phyloP scores from a whole-genome alignment of 2,329 filamentous ascomycete species.

The Aspergillus caelatus region DNA sequence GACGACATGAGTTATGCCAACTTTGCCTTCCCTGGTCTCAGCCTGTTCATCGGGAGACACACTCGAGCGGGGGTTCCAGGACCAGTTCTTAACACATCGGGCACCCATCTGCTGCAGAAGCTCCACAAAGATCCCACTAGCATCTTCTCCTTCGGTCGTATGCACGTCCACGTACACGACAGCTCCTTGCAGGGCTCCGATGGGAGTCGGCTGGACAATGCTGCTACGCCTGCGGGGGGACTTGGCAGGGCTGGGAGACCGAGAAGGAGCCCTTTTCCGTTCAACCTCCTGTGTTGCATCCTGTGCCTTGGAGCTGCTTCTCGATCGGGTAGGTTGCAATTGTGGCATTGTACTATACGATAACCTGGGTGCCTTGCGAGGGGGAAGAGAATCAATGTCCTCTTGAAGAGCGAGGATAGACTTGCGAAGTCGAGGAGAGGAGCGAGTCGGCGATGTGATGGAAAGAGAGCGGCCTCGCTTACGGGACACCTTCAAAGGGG shows the following conservation, averaged over 20 bases:
- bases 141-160: slow-evolving; percentile 78
- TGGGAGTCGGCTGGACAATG: slow-evolving; percentile 23
- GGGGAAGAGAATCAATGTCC: slow-evolving; percentile 28
- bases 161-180: slow-evolving; percentile 83
- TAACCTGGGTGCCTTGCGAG: slow-evolving; percentile 29
- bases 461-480: slow-evolving; percentile 57
- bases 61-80: slow-evolving; percentile 66
- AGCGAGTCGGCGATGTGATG: slow-evolving; percentile 44
- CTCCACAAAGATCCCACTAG: slow-evolving; percentile 78
- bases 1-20: slow-evolving; percentile 84
- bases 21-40: slow-evolving; percentile 50
- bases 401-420: slow-evolving; percentile 25
- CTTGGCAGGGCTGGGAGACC: slow-evolving; percentile 31
- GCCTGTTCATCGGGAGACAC: slow-evolving; percentile 36
- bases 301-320: slow-evolving; percentile 16
- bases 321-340: slow-evolving; percentile 16
- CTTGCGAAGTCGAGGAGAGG: slow-evolving; percentile 33
- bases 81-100: slow-evolving; percentile 74
- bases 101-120: slow-evolving; percentile 81
- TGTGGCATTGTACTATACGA: slow-evolving; percentile 25
- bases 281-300: slow-evolving; percentile 5
- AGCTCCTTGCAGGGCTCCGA: slow-evolving; percentile 64
- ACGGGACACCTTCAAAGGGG: slow-evolving; percentile 49
- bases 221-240: slow-evolving; percentile 29
- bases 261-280: slow-evolving; percentile 17